Conservation (phyloP, 768 basidiomycete genomes). For the Boletus huronensis region DNA sequence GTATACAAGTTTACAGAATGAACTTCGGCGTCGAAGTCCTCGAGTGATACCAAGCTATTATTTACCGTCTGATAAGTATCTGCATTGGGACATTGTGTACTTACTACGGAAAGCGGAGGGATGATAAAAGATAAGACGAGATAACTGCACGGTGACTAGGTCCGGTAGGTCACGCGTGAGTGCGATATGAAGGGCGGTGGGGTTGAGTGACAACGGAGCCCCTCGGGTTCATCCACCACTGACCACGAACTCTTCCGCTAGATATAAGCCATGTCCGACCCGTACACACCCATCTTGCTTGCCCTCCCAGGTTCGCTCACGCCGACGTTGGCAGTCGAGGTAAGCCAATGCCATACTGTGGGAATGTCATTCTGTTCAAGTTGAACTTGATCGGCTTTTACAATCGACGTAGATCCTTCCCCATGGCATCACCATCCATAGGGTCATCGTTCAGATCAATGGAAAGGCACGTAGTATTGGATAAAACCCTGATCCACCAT, state of each 20-base stretch:
- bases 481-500: background rate
- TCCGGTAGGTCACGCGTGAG: background rate
- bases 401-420: conserved; percentile 51
- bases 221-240: background rate
- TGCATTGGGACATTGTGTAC: background rate
- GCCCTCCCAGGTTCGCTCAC: conserved; percentile 48
- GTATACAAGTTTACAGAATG: conserved; percentile 31
- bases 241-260: background rate
- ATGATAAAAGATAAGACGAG: conserved; percentile 11
- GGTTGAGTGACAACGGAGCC: too few relatives aligned
- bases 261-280: conserved; percentile 29
- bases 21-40: background rate
- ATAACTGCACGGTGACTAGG: background rate
- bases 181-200: background rate
- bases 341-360: conserved; percentile 23
- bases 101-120: background rate
- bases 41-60: background rate
- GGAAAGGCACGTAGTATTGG: conserved; percentile 47
- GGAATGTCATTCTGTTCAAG: background rate
- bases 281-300: conserved; percentile 52
- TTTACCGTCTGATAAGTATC: background rate
- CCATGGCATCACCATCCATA: conserved; percentile 65
- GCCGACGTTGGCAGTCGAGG: conserved; percentile 63
- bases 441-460: conserved; percentile 59
- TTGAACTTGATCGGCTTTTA: background rate